Conservation (phyloP, 805 yeast genomes). For the Ogataea methanolica region DNA sequence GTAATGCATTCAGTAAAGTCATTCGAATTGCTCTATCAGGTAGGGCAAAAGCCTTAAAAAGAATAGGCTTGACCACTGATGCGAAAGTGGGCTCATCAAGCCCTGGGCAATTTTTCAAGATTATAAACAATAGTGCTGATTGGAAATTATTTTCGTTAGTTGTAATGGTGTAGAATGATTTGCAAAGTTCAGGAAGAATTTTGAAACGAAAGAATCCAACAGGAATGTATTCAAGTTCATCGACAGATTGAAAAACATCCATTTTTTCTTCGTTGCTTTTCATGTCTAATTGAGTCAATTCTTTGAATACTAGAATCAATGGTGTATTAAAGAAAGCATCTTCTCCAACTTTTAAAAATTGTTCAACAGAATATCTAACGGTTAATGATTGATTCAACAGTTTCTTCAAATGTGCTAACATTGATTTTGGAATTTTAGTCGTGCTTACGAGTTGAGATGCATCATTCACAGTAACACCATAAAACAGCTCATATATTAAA, state of each 20-base stretch:
- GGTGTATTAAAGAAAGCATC: slow-evolving; percentile 36
- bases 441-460: slow-evolving; percentile 6
- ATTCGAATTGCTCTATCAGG: slow-evolving; percentile 78
- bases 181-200: slow-evolving; percentile 66
- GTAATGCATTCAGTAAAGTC: slow-evolving; percentile 60
- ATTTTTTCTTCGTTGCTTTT: slow-evolving; percentile 51
- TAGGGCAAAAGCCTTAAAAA: slow-evolving; percentile 57
- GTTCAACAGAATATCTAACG: slow-evolving; percentile 34
- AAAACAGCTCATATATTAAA: slow-evolving; percentile 45
- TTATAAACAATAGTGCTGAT: slow-evolving; percentile 34
- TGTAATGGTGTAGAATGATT: slow-evolving; percentile 32
- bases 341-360: slow-evolving; percentile 30
- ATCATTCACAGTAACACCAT: slow-evolving; percentile 15
- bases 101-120: slow-evolving; percentile 31
- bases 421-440: slow-evolving; percentile 32
- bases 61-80: slow-evolving; percentile 49
- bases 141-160: slow-evolving; percentile 20
- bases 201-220: slow-evolving; percentile 52
- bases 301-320: slow-evolving; percentile 48
- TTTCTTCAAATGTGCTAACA: slow-evolving; percentile 35
- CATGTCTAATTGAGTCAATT: slow-evolving; percentile 52
- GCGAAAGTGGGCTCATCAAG: slow-evolving; percentile 32
- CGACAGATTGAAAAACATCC: slow-evolving; percentile 35
- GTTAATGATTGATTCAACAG: slow-evolving; percentile 36
- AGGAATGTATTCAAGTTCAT: slow-evolving; percentile 35